Base-by-base conservation (phyloP, 306 rosid species). In the Inga leiocalycina region DNA sequence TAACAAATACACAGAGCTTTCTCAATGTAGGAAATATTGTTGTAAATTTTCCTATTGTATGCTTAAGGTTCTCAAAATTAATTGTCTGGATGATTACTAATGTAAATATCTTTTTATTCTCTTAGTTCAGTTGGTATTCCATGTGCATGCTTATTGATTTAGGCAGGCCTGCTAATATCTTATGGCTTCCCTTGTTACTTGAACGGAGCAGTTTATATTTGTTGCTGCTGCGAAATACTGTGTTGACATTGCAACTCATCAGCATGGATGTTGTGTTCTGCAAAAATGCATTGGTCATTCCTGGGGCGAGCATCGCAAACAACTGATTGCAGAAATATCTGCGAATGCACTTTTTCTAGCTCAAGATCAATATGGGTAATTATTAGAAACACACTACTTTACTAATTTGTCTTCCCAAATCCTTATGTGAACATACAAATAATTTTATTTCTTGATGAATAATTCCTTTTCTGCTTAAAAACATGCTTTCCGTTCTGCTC, bases 291-390 rank as follows among this genome's bases (percentile, higher is more conserved):
- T 90, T 66, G 44, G 68, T 75, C 78, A 56, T 80, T 84, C 91
- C 20, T 68, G 35, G 15, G 84, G 80, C 59, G 70, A 80, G 69
- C 76, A 79, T 35, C 73, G 68, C 14, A 77, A 84, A 34, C 83
- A 71, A 27, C 80, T 90, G 76, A 48, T 86, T 5, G 81, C 79
- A 1, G 91, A 76, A 79, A 71, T 90, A 64, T 85, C 82, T 34
- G 82, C 78, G 19, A 84, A 90, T 77, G 89, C 87, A 17, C 85
- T 88, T 75, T 64, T 82, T 65, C 87, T 88, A 65, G 80, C 93
- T 78, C 89, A 90, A 88, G 88, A 90, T 82, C 82, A 82, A 12
- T 90, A 81, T 78, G 93, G 93, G 91, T 90, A 87, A 86, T 81
- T 27, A 24, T 64, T 49, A 5, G 45, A 77, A 72, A 52, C 15